Base-by-base conservation (phyloP, 345 rosid genomes). In the Theobroma cacao region DNA sequence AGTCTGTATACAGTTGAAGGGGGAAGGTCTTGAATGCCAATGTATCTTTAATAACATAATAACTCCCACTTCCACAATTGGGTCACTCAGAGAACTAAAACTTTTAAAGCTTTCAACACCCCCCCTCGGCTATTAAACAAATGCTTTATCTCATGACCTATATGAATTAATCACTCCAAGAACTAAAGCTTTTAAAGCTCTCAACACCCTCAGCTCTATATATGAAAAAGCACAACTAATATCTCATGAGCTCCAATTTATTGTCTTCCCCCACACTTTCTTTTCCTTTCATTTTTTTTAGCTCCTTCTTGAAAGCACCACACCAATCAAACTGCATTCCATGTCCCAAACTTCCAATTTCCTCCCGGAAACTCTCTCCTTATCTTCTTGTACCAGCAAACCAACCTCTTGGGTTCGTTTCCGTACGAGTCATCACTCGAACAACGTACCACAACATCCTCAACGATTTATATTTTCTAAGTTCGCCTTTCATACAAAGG, bases 41-140 rank as follows among this genome's bases (percentile, higher is more conserved):
- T 79, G 73, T 26, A 80, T 75, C 70, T 74, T 87, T 82, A 79
- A 77, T 73, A 56, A 68, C 70, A 66, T 45, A 80, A 84, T 85
- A 86, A 86, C 90, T 86, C 86, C 90, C 81, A 78, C 88, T 85
- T 85, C 89, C 81, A 26, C 86, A 75, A 79, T 79, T 80, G 81
- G 85, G 74, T 83, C 92, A 81, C 86, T 83, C 80, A 45, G 50
- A 79, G 77, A 62, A 81, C 81, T 50, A 48, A 33, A 73, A 74
- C 78, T 55, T 78, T 80, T 75, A 60, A 82, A 69, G 80, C 78
- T 66, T 60, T 64, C 77, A 60, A 68, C 76, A 76, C 68, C 82
- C 69, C 18, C 48, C 72, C 68, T 72, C 50, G 14, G 53, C 77
- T 53, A 67, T 58, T 58, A 61, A 31, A 62, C 79, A 75, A 56